Conservation (phyloP, 495 filamentous ascomycete species). For the Penicillium goetzii region DNA sequence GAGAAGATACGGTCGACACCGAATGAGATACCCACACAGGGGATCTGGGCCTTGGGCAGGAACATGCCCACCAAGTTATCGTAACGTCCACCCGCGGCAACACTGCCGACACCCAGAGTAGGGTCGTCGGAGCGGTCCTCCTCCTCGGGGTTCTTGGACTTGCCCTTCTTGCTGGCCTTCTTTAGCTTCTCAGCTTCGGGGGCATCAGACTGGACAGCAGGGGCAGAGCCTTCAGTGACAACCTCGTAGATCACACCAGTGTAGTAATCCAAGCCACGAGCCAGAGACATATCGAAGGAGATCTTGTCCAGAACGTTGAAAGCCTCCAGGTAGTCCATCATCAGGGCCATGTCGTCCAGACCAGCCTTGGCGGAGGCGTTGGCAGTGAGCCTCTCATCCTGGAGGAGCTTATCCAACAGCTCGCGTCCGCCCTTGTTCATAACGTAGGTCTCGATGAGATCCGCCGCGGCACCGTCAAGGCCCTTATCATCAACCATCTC, state of each 20-base stretch:
- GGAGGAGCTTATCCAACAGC: constrained; percentile 65
- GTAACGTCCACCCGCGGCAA: constrained; percentile 90
- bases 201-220: constrained; percentile 48
- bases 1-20: constrained; percentile 95
- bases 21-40: constrained; percentile 93
- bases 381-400: constrained; percentile 62
- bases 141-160: constrained; percentile 62
- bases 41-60: constrained; percentile 77
- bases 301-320: constrained; percentile 71
- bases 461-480: constrained; percentile 70
- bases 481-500: constrained; percentile 96
- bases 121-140: constrained; percentile 85
- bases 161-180: constrained; percentile 61
- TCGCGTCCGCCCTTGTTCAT: constrained; percentile 68
- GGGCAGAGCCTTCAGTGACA: constrained; percentile 80
- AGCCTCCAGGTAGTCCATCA: constrained; percentile 81
- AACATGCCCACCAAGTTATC: constrained; percentile 96
- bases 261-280: constrained; percentile 91
- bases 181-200: constrained; percentile 53
- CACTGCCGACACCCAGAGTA: constrained; percentile 78
- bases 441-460: constrained; percentile 84
- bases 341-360: constrained; percentile 76
- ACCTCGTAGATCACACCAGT: constrained; percentile 94
- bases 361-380: constrained; percentile 78
- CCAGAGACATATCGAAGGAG: constrained; percentile 81